Percentiles rank a stretch among this genome's conserved stretches.
Conservation (phyloP, 805 yeast species). For the Starmerella vaccinii region DNA sequence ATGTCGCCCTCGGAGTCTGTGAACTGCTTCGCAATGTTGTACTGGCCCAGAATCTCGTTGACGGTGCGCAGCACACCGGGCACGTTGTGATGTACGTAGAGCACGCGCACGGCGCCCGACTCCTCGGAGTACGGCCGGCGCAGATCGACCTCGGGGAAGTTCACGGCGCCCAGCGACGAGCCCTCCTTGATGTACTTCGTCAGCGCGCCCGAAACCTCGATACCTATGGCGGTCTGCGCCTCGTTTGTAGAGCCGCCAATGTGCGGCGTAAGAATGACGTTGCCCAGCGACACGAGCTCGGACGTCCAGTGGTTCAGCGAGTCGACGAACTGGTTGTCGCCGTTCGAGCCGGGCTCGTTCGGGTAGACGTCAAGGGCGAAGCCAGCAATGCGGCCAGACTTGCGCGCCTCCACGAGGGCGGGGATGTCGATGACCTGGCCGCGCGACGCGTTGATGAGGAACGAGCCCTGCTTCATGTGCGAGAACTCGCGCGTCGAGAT, state of each 20-base stretch:
- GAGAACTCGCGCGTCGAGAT: slow-evolving; percentile 84
- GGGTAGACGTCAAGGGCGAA: slow-evolving; percentile 96
- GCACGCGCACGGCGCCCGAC: slow-evolving; percentile 72
- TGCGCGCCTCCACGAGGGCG: slow-evolving; percentile 82
- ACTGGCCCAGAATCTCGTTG: slow-evolving; percentile 84
- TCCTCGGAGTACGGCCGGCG: slow-evolving; percentile 84
- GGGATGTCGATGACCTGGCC: slow-evolving; percentile 97
- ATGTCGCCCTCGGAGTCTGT: slow-evolving; percentile 94
- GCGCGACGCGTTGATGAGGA: slow-evolving; percentile 90
- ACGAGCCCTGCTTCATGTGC: slow-evolving; percentile 93
- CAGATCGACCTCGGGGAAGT: slow-evolving; percentile 95
- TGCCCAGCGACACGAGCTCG: slow-evolving; percentile 71
- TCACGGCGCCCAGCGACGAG: slow-evolving; percentile 85
- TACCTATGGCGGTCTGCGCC: slow-evolving; percentile 95
- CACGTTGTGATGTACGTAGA: slow-evolving; percentile 93
- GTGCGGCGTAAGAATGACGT: slow-evolving; percentile 90
- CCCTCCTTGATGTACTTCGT: slow-evolving; percentile 94
- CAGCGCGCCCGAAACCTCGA: slow-evolving; percentile 81
- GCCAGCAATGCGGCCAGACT: slow-evolving; percentile 90
- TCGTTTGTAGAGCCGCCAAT: slow-evolving; percentile 99
- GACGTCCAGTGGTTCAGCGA: slow-evolving; percentile 72
- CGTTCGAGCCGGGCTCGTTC: slow-evolving; percentile 94
- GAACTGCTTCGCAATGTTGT: slow-evolving; percentile 95
- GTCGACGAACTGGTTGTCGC: slow-evolving; percentile 64
- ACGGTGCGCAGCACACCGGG: slow-evolving; percentile 98